Evolutionary conservation across 495 filamentous ascomycete species (phyloP).

Genomic region (Lindgomyces ingoldianus): DNA sequence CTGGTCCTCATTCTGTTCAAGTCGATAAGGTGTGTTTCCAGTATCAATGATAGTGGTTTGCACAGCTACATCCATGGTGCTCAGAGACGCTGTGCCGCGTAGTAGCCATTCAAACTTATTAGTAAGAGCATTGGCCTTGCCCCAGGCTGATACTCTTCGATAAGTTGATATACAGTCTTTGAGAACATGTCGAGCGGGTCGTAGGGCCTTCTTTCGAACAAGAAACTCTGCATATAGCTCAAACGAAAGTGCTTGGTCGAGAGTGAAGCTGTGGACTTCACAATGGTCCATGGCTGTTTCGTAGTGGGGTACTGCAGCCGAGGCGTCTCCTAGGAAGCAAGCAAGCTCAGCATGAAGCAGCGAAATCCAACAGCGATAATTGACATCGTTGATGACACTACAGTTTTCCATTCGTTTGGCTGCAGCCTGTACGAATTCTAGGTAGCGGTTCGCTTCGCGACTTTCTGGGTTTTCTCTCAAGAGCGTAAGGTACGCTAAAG

Average conservation of each 20-base stretch:
- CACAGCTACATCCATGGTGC: constrained; percentile 66
- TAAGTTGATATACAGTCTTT: constrained; percentile 74
- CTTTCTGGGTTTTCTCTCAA: constrained; percentile 57
- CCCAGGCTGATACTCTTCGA: constrained; percentile 70
- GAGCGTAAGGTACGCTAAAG: constrained; percentile 64
- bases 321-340: constrained; percentile 65
- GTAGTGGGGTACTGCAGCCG: constrained; percentile 62
- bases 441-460: constrained; percentile 55
- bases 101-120: constrained; percentile 72
- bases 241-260: constrained; percentile 79
- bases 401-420: constrained; percentile 69
- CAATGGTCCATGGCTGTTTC: constrained; percentile 80
- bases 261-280: constrained; percentile 69
- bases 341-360: constrained; percentile 71
- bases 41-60: constrained; percentile 73
- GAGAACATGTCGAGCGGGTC: constrained; percentile 71
- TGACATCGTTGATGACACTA: constrained; percentile 68
- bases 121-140: constrained; percentile 70
- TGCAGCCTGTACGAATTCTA: constrained; percentile 58
- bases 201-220: constrained; percentile 65
- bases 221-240: constrained; percentile 78
- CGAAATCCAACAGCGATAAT: constrained; percentile 76
- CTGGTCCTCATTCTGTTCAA: constrained; percentile 58
- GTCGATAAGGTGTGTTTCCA: constrained; percentile 55
- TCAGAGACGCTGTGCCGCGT: constrained; percentile 61